Conservation (phyloP, 805 yeast genomes). For the Diddensiella santjacobensis region DNA sequence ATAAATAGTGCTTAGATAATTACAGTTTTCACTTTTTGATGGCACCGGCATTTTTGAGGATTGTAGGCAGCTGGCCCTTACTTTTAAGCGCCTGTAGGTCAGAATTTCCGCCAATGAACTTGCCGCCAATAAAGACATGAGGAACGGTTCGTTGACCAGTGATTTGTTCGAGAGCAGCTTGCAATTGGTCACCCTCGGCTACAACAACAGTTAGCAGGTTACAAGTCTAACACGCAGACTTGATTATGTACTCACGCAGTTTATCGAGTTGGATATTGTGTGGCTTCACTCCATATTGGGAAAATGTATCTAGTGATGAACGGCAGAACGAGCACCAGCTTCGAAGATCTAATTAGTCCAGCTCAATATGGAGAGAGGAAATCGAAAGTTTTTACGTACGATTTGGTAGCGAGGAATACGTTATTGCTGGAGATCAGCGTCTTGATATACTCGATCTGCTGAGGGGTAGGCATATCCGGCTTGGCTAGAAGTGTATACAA, state of each 20-base stretch:
- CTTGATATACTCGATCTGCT: constrained; percentile 37
- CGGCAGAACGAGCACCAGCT: constrained; percentile 53
- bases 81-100: constrained; percentile 70
- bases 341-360: not conserved
- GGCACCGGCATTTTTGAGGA: constrained; percentile 19
- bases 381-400: constrained; percentile 27
- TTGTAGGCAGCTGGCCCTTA: constrained; percentile 52
- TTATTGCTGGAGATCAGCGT: constrained; percentile 59
- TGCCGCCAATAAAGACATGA: constrained; percentile 80
- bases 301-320: constrained; percentile 43
- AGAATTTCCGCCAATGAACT: constrained; percentile 94
- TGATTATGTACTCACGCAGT: constrained; percentile 15
- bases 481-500: not conserved
- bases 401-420: constrained; percentile 77
- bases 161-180: constrained; percentile 67
- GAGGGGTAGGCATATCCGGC: constrained; percentile 9
- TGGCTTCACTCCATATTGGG: constrained; percentile 43
- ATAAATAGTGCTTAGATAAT: not conserved
- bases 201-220: constrained; percentile 22
- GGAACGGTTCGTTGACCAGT: constrained; percentile 95
- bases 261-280: constrained; percentile 52
- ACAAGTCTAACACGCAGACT: constrained; percentile 19
- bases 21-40: not conserved
- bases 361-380: not conserved
- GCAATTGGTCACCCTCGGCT: constrained; percentile 77